These are phyloP conservation scores for Aspergillus arachidicola DNA, from an alignment of 2,329 filamentous ascomycete genomes.

Conservation along the genomic window DNA sequence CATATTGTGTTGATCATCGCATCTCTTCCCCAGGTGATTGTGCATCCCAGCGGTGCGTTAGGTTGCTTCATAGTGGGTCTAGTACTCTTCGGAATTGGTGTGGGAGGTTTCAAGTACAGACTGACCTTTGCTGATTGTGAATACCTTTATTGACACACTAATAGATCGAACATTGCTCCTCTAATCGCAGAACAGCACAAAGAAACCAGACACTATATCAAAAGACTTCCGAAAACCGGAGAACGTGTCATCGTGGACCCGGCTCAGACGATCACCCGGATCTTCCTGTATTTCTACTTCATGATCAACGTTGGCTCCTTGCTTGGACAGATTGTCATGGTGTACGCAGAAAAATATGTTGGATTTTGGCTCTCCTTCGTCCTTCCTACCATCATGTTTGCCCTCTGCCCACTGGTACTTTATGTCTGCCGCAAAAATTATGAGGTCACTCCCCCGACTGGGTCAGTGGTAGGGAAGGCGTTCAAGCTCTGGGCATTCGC, in stretches of 20 bases:
- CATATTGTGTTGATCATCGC: conserved; percentile 69
- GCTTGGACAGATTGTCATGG: conserved; percentile 65
- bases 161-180: conserved; percentile 68
- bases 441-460: conserved; percentile 66
- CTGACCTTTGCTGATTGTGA: not conserved
- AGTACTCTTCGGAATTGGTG: conserved; percentile 70
- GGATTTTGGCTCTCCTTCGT: conserved; percentile 66
- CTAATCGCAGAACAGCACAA: conserved; percentile 71
- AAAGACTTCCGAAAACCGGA: conserved; percentile 56
- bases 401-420: conserved; percentile 63
- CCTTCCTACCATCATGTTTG: conserved; percentile 68
- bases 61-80: conserved; percentile 66
- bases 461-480: conserved; percentile 71
- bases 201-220: conserved; percentile 60
- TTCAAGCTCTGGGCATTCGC: conserved; percentile 62
- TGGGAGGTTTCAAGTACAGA: conserved; percentile 71
- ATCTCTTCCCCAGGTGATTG: conserved; percentile 66
- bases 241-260: conserved; percentile 72
- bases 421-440: conserved; percentile 65
- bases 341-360: conserved; percentile 74
- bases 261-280: conserved; percentile 67
- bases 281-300: conserved; percentile 72
- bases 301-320: conserved; percentile 70
- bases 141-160: not conserved
- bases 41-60: conserved; percentile 59